Evolutionary conservation across 345 rosid species (phyloP), one percentile per base, ranked within the genome.

Genomic region (Gossypium arboreum): DNA sequence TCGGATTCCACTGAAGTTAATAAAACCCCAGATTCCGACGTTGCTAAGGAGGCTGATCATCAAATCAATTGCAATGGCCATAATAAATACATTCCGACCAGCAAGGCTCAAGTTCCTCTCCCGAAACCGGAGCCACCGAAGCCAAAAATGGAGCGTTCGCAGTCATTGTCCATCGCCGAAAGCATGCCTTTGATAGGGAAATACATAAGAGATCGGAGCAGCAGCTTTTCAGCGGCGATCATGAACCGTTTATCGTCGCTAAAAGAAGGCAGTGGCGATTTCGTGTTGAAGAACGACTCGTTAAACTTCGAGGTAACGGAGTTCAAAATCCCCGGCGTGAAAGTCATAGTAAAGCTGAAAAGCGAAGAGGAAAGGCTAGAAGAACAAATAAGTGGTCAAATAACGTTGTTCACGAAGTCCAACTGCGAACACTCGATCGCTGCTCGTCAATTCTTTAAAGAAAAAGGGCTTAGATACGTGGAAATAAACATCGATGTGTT

Each of bases 401-500:
- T 93, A 56, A 85, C 87, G 64, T 85, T 91, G 76, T 93, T 91
- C 82, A 89, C 98, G 2, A 83, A 89, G 76, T 95, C 99, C 0
- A 90, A 91, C 44, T 90, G 98, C 82, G 65, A 97, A 44, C 97
- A 95, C 47, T 88, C 89, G 62, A 87, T 91, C 0, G 98, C 99
- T 3, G 96, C 89, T 17, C 86, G 99, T 16, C 82, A 79, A 6
- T 90, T 91, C 64, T 73, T 95, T n/a, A 79, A 85, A 20, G 83
- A 89, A 60, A 81, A 68, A 74, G 87, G 92, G 9, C 77, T 93
- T 44, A 77, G 77, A 62, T 93, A 85, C 83, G 86, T 89, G 4
- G 98, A 95, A 79, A 89, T 95, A 68, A 95, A 93, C 85, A 75
- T 95, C 79, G 97, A 93, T 68, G 98, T 95, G 3, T 95, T 79